A percentile compares a stretch with the other conserved stretches of the same genome.
Conservation (phyloP, 2,329 filamentous ascomycete genomes). For the Fusarium sp. region DNA sequence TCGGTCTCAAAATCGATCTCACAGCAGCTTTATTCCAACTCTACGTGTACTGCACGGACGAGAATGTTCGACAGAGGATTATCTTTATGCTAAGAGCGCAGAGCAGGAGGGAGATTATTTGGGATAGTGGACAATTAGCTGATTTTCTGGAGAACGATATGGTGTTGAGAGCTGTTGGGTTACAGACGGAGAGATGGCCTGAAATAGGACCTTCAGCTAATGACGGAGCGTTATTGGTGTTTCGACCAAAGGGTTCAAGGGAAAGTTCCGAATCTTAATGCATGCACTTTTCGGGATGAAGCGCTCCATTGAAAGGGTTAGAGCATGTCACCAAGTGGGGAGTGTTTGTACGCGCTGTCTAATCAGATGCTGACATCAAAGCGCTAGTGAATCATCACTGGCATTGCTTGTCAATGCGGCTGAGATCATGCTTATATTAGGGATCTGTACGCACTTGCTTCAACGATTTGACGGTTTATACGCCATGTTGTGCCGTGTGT, state of each 20-base stretch:
- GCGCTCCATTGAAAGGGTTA: neutral
- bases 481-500: neutral
- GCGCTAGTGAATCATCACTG: neutral
- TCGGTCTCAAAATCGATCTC: slow-evolving; percentile 3
- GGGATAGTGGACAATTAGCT: slow-evolving; percentile 5
- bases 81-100: neutral
- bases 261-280: neutral
- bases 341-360: neutral
- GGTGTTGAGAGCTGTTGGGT: neutral
- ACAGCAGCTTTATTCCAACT: slow-evolving; percentile 11
- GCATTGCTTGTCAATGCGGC: neutral
- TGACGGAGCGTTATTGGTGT: neutral
- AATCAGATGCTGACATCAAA: neutral
- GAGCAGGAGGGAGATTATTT: slow-evolving; percentile 7
- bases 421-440: neutral
- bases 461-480: neutral
- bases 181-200: slow-evolving; percentile 4
- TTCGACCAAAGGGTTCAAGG: neutral
- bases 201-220: slow-evolving; percentile 12
- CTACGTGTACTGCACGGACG: slow-evolving; percentile 5
- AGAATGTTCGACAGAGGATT: neutral
- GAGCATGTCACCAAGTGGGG: neutral
- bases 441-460: neutral
- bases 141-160: slow-evolving; percentile 9
- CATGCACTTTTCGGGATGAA: neutral